phyloP scores from a whole-genome alignment of 2,329 filamentous ascomycete genomes.

The Dactylella cylindrospora region DNA sequence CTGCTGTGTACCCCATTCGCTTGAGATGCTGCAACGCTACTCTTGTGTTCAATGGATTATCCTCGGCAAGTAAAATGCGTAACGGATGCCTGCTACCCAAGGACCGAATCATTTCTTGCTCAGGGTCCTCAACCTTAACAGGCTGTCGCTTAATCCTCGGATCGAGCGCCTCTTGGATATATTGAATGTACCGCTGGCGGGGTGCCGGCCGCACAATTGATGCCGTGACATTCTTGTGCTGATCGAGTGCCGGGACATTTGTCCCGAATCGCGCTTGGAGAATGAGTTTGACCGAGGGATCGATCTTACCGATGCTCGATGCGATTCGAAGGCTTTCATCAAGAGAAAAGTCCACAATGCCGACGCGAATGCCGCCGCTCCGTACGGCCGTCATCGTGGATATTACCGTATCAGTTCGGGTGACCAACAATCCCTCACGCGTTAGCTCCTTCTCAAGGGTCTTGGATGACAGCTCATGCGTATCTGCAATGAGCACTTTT shows the following conservation, averaged over 20 bases:
- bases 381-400: conserved; percentile 45
- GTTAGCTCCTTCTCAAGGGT: conserved; percentile 48
- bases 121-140: conserved; percentile 45
- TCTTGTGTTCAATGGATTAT: conserved; percentile 95
- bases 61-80: conserved; percentile 90
- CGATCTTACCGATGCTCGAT: conserved; percentile 47
- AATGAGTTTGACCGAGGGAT: conserved; percentile 46
- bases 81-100: conserved; percentile 59
- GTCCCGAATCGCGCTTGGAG: conserved; percentile 49
- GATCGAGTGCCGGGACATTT: conserved; percentile 45
- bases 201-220: conserved; percentile 48
- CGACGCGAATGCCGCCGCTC: conserved; percentile 46
- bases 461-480: conserved; percentile 48
- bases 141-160: conserved; percentile 41
- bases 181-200: conserved; percentile 47
- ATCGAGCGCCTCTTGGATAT: conserved; percentile 48
- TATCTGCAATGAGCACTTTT: conserved; percentile 48
- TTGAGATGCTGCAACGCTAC: conserved; percentile 94
- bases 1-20: conserved; percentile 90
- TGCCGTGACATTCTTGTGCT: conserved; percentile 47
- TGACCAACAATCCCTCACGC: conserved; percentile 47
- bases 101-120: conserved; percentile 48
- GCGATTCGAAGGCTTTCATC: conserved; percentile 47
- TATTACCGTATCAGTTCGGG: conserved; percentile 44
- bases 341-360: conserved; percentile 48